phyloP scores from a whole-genome alignment of 2,329 filamentous ascomycete species.

The Basipetospora chlamydospora region DNA sequence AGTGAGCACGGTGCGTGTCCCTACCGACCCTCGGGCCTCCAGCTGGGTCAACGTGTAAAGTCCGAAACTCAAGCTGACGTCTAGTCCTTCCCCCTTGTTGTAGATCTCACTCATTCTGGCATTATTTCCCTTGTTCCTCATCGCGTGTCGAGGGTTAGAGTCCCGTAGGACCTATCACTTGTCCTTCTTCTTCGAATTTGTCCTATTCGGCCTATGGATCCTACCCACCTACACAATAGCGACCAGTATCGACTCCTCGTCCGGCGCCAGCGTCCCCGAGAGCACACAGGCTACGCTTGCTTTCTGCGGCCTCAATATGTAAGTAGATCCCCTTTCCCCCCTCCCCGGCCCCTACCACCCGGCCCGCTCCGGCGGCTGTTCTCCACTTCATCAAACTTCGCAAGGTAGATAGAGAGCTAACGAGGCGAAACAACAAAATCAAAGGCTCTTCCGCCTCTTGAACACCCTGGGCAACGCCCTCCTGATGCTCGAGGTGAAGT shows the following conservation, averaged over 20 bases:
- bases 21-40: neutral
- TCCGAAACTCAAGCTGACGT: too few species aligned
- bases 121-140: constrained; percentile 19
- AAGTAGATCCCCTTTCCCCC: constrained; percentile 10
- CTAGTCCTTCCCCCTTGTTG: too few species aligned
- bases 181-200: constrained; percentile 20
- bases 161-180: constrained; percentile 23
- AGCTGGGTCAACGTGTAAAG: neutral
- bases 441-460: constrained; percentile 21
- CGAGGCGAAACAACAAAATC: too few species aligned
- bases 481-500: constrained; percentile 22
- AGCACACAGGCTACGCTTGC: constrained; percentile 16
- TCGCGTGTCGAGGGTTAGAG: constrained; percentile 18
- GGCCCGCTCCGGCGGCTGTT: neutral
- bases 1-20: constrained; percentile 19
- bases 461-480: constrained; percentile 24
- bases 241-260: constrained; percentile 8
- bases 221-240: constrained; percentile 14
- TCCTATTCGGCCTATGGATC: constrained; percentile 13
- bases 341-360: neutral
- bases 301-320: constrained; percentile 24
- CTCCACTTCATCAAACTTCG: too few species aligned
- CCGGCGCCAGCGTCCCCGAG: constrained; percentile 5
- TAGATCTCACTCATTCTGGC: constrained; percentile 23
- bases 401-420: too few species aligned